Conservation (phyloP, 169 alveolate genomes). For the Theileria luwenshuni region DNA sequence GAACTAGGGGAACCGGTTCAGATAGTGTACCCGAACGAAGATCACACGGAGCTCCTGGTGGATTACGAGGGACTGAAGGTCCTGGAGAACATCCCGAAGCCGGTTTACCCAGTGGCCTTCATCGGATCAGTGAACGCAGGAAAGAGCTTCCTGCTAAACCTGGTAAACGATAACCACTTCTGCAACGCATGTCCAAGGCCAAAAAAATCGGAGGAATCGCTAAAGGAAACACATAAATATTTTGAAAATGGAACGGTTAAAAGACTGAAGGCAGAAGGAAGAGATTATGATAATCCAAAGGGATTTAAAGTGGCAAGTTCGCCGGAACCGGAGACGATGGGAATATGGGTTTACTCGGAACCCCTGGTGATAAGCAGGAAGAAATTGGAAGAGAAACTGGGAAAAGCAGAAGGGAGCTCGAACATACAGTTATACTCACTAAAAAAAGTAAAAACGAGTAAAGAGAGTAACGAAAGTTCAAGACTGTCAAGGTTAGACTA, state of each 20-base stretch:
- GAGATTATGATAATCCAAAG: no score
- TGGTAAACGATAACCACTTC: slow-evolving; percentile 69
- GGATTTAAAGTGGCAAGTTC: slow-evolving; percentile 69
- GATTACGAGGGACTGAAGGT: slow-evolving; percentile 69
- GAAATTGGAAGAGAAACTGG: slow-evolving; percentile 36
- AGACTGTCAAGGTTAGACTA: slow-evolving; percentile 46
- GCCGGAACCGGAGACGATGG: slow-evolving; percentile 72
- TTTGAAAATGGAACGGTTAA: neutral
- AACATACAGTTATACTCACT: slow-evolving; percentile 17
- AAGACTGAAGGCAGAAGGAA: no score
- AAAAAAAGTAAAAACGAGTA: slow-evolving; percentile 31
- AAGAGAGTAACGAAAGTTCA: slow-evolving; percentile 10
- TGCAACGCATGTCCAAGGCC: slow-evolving; percentile 39
- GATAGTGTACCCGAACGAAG: slow-evolving; percentile 71
- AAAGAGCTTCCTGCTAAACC: slow-evolving; percentile 74
- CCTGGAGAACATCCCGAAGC: slow-evolving; percentile 68
- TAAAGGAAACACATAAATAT: neutral
- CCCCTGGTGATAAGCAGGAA: slow-evolving; percentile 66
- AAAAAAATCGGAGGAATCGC: neutral
- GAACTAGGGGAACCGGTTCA: slow-evolving; percentile 70
- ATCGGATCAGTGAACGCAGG: slow-evolving; percentile 81
- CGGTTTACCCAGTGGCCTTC: slow-evolving; percentile 79
- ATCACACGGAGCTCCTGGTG: slow-evolving; percentile 72
- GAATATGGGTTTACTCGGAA: slow-evolving; percentile 79
- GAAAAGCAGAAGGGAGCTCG: slow-evolving; percentile 45